Base-by-base conservation (phyloP, 495 filamentous ascomycete species). In the Recurvomyces mirabilis region DNA sequence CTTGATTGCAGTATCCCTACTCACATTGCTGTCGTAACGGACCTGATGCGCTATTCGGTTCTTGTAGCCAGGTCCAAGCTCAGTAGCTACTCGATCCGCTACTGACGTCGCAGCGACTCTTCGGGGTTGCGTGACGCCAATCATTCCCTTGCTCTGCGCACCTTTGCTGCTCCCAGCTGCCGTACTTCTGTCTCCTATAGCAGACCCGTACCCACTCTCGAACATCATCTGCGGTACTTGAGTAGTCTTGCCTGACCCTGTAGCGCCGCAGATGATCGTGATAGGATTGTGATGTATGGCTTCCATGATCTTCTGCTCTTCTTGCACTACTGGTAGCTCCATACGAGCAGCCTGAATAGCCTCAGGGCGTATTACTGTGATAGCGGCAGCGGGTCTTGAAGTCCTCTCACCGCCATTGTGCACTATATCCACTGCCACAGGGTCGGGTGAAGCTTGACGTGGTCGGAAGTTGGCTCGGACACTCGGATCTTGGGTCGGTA, bases 241-340 rank as follows among this genome's bases (percentile, higher is more conserved):
- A 0, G 91, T 98, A 0, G 93, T 98, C 59, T 98, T 98, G 59
- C 91, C 91, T 53, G 85, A 93, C 59, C 91, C 91, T 42, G 91
- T 98, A 9, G 87, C 79, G 60, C 93, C 91, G 64, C 87, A 95
- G n/a, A 98, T 78, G 14, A 98, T 82, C 0, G 94, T 81, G 0
- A 79, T 73, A 34, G 86, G 69, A 60, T 93, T 83, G 55, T 88
- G 85, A 58, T 93, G 77, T 14, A 96, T 87, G 3, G 88, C 87
- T 67, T 98, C 91, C 91, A 98, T 98, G 18, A 98, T 93, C 53
- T 82, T 87, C 55, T 96, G 91, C 57, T 98, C 91, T 56, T 96
- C 91, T 1, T 83, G 82, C 21, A 94, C 87, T 4, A 98, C 81
- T 0, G 91, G 91, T 23, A 98, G 68, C 18, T 79, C 73, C n/a